phyloP scores from a whole-genome alignment of 345 rosid species.

The Bruguiera sexangula region DNA sequence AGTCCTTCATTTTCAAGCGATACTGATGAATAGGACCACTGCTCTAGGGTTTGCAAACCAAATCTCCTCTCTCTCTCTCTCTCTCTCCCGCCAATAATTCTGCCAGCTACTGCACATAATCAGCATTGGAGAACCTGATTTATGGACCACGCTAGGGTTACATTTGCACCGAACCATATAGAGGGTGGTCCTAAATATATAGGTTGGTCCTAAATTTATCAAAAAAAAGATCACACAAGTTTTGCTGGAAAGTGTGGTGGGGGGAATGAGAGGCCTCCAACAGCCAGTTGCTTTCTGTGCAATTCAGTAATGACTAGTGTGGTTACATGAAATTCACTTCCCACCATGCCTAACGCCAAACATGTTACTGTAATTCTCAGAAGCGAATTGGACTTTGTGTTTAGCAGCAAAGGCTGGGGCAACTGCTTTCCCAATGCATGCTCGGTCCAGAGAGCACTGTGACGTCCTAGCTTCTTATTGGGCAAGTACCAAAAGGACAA shows the following conservation, averaged over 20 bases:
- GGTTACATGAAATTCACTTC: conserved; percentile 4
- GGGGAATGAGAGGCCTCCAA: not conserved
- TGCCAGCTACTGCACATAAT: conserved; percentile 7
- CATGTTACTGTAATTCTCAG: no score
- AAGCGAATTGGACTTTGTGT: no score
- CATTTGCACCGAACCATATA: not conserved
- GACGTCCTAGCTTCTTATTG: no score
- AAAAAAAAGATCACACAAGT: not conserved
- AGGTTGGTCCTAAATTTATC: conserved; percentile 10
- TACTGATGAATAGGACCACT: no score
- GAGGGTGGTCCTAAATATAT: conserved; percentile 9
- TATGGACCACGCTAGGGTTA: conserved; percentile 25
- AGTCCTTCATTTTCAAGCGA: not conserved
- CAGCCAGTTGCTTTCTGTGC: not conserved
- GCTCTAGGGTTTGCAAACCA: no score
- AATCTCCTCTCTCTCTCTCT: no score
- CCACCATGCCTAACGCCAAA: not conserved
- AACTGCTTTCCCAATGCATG: not conserved
- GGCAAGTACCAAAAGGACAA: no score
- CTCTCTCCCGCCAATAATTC: no score
- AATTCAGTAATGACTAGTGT: conserved; percentile 2
- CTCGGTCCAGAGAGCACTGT: not conserved
- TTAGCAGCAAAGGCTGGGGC: not conserved
- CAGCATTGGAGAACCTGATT: not conserved
- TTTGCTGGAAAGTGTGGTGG: conserved; percentile 5